Evolutionary conservation across 768 basidiomycete species (phyloP), one percentile per base, ranked within the genome.

Genomic region (Leccinellum albellum): DNA sequence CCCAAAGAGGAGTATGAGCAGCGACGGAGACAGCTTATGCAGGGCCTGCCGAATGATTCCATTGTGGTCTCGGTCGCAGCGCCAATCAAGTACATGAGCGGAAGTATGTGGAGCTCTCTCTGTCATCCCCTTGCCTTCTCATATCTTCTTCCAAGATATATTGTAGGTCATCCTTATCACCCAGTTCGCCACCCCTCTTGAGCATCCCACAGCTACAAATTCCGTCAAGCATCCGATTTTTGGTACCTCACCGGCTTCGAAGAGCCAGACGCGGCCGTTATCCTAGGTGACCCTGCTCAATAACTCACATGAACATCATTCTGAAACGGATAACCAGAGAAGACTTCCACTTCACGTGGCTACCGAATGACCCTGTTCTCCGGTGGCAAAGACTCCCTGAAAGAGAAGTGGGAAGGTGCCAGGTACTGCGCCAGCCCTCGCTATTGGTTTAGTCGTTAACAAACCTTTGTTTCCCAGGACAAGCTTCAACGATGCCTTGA

Each of bases 171-270:
- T 29, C 44, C 47, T 35, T 23, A 14, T 52, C 31, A 48, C 62
- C 48, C 29, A 20, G 24, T 42, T 28, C 28, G 42, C n/a, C 53
- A 55, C 26, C 60, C 23, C 53, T 44, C 57, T 60, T 65, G 48
- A 54, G 50, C 35, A 35, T 47, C 15, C 8, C 50, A 32, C 68
- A 98, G 95, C 72, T 97, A 98, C 79, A 94, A 94, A 70, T 97
- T 91, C 68, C 84, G 96, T 23, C 96, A 96, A 73, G 84, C 85
- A 0, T 93, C 91, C 35, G 88, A 96, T 72, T 91, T 95, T 70
- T 93, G 89, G 89, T 98, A 99, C 71, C 78, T 99, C 14, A 97
- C 97, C 0, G 97, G 97, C 12, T 97, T 97, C 65, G 85, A 93
- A 56, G 96, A 98, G 68, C 91, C 94, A 1, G 89, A 96, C 55